Base-by-base conservation (phyloP, 148 eudicot genomes). In the Limonium bicolor region DNA sequence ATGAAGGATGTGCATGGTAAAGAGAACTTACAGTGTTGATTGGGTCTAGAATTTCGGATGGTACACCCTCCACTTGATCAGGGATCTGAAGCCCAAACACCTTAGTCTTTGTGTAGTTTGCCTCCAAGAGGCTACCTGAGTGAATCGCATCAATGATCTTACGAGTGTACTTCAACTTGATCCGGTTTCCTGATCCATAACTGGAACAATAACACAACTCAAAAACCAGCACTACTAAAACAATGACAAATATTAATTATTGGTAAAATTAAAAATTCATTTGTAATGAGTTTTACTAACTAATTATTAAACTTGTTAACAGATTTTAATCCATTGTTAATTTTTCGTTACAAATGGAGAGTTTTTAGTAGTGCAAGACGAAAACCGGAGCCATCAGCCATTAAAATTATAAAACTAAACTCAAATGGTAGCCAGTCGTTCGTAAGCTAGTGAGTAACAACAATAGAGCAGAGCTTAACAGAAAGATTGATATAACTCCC, bases 11-110 rank as follows among this genome's bases (percentile, higher is more conserved):
- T n/a, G 19, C 4, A 20, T 43, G 25, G 35, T 36, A 22, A 27
- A 27, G 36, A 4, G n/a, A 26, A 53, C 80, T 61, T 15, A 81
- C 92, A 23, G 86, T 62, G 60, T 82, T 82, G 36, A 74, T 58
- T 19, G 93, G 93, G 50, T 82, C 82, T 9, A 82, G 78, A 56
- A 82, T 77, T 45, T 82, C 77, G 1, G 86, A 68, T 48, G 93
- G 93, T 42, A 82, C 76, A 4, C 82, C 86, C 36, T 74, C 86
- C 4, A 82, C 55, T 51, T 65, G 60, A 41, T 64, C 58, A 15
- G 93, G 93, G 46, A 82, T 75, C 62, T 86, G 78, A 4, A 86
- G 79, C 23, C 93, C 87, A 55, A 86, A 86, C 15, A 86, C 77
- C 5, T 76, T 69, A 0, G 87, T 86, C 64, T 64, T 81, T 20